Evolutionary conservation across 768 basidiomycete species (phyloP).

Genomic region (Amylocystis lapponica): DNA sequence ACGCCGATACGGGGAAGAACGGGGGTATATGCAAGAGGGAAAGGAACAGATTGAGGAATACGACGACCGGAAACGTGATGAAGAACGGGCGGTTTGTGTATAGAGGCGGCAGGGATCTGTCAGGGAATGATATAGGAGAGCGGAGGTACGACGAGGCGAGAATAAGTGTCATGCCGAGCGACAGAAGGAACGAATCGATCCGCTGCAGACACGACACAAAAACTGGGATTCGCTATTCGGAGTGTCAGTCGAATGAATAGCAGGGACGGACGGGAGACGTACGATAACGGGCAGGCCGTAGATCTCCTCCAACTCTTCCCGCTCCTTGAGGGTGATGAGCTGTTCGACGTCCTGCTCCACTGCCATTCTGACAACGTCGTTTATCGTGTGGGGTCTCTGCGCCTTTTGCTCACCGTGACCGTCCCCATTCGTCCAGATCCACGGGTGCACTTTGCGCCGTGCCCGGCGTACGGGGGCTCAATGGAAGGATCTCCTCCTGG

Average conservation of each 20-base stretch:
- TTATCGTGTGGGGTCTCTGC: not conserved
- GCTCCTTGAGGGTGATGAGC: conserved; percentile 52
- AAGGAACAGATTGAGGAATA: conserved; percentile 41
- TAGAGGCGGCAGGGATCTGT: conserved; percentile 7
- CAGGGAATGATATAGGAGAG: conserved; percentile 35
- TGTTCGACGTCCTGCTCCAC: conserved; percentile 65
- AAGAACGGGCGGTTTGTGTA: conserved; percentile 20
- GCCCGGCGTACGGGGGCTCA: conserved; percentile 8
- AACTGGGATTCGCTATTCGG: conserved; percentile 61
- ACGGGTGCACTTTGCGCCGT: not conserved
- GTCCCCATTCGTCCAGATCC: not conserved
- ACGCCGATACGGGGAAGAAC: conserved; percentile 70
- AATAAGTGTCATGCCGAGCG: conserved; percentile 60
- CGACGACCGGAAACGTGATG: conserved; percentile 24
- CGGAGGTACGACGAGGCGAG: conserved; percentile 57
- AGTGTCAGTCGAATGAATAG: conserved; percentile 6
- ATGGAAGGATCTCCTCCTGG: conserved; percentile 9
- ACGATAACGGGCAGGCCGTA: conserved; percentile 80
- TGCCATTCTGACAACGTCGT: conserved; percentile 29
- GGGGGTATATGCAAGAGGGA: conserved; percentile 59
- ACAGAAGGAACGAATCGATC: conserved; percentile 65
- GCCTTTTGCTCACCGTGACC: not conserved
- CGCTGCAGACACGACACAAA: conserved; percentile 76
- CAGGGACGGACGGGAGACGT: conserved; percentile 26
- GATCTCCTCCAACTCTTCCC: conserved; percentile 74